Evolutionary conservation across 768 basidiomycete species (phyloP), one percentile per base, ranked within the genome.

Genomic region (Pisolithus marmoratus): DNA sequence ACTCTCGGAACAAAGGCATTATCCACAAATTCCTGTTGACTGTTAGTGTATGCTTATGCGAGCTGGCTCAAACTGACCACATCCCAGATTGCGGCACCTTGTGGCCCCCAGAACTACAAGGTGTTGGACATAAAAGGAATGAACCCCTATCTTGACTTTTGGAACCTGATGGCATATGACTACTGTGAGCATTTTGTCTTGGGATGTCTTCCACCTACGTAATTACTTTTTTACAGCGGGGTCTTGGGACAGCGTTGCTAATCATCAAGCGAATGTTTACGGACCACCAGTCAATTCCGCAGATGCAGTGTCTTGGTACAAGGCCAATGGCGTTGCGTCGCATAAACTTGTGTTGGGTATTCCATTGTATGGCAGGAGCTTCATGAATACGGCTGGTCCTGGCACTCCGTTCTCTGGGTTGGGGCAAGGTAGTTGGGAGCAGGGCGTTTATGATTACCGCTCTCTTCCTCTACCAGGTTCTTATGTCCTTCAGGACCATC

Each of bases 121-220:
- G 89, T 85, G 58, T 74, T 98, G 7, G 77, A 83, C 53, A 75
- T 93, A 43, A 71, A 68, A 22, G 90, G 90, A 54, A 98, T 99
- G 94, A 86, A 94, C 64, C 75, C 75, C 53, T 84, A 79, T 52
- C 82, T 99, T 22, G 89, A 92, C 62, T 94, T 97, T 66, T 98
- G 94, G 94, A 98, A 99, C 65, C 70, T 99, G 67, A 99, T 99
- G 96, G 84, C 87, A 1, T 91, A 92, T 58, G 90, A 91, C 64
- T 91, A 86, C 60, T 80, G 87, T 86, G 57, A 56, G 64, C 38
- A 45, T 38, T 20, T 22, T 31, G 38, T 14, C 38, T 50, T 20
- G 24, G 54, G 41, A 52, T 46, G 38, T 45, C 47, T 51, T 43
- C 42, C 60, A 38, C 63, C 45, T 24, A 15, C n/a, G 47, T 46